Evolutionary conservation across 306 rosid species (phyloP), one percentile per base, ranked within the genome.

Genomic region (Acacia melanoxylon): DNA sequence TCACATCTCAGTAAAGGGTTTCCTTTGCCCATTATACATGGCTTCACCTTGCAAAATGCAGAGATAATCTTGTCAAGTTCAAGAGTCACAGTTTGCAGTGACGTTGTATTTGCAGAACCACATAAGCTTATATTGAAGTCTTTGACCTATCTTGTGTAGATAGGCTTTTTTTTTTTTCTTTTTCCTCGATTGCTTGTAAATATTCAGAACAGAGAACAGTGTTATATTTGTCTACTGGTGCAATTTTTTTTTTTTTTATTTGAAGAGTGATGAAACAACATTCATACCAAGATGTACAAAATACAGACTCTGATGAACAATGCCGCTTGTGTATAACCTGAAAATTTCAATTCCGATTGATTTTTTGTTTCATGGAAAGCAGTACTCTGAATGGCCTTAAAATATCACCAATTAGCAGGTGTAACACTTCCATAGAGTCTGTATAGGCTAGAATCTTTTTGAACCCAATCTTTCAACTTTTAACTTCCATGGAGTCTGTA

Each of bases 21-120:
- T 31, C 98, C 97, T 25, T 76, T 95, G 88, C 98, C 93, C 8
- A 86, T 92, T 78, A 70, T 93, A 74, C 98, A 87, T 52, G 93
- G 97, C 17, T 93, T 92, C 84, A 85, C 89, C 56, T 84, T 95
- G 61, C 89, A 87, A 74, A 84, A 90, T 35, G 91, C 94, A 0
- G 92, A 91, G 61, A 81, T 95, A 48, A 67, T 91, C 75, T 86
- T 81, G 84, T 86, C 96, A 37, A 77, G 81, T 54, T 92, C 96
- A 31, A 89, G 86, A 80, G 49, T 93, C n/a, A 86, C 82, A 22
- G 92, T 92, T 80, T 90, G 94, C 84, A 87, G 97, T 11, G 94
- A 95, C 62, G 89, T 87, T 37, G 45, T 79, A 3, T 86, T 83
- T 63, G 81, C 75, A 19, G 88, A 81, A 72, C 82, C 84, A 82